Conservation (phyloP, 2,329 filamentous ascomycete genomes). For the Cytospora paraplurivora region DNA sequence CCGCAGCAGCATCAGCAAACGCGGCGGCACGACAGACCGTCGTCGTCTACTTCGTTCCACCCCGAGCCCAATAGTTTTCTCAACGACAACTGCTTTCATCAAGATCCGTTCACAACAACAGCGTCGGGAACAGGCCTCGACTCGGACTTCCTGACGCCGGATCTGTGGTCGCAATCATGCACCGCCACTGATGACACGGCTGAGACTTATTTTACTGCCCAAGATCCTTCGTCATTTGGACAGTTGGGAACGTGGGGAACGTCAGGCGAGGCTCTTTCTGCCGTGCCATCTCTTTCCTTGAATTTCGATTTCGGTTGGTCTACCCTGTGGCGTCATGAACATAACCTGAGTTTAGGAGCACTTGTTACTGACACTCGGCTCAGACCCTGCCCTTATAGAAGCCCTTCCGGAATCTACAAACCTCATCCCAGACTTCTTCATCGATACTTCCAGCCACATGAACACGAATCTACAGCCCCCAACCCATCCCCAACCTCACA, state of each 20-base stretch:
- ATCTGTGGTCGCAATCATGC: slow-evolving; percentile 16
- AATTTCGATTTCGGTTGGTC: slow-evolving; percentile 25
- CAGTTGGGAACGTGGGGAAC: slow-evolving; percentile 18
- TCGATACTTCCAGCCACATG: slow-evolving; percentile 17
- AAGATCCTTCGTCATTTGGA: slow-evolving; percentile 26
- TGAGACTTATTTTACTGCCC: slow-evolving; percentile 12
- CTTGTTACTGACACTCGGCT: neutral
- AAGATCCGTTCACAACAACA: slow-evolving; percentile 7
- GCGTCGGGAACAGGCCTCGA: slow-evolving; percentile 14
- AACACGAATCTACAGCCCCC: neutral
- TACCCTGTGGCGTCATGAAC: too few species aligned
- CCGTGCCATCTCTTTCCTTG: slow-evolving; percentile 19
- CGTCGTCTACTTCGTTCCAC: slow-evolving; percentile 30
- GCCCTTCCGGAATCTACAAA: slow-evolving; percentile 23
- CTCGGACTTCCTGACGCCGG: slow-evolving; percentile 19
- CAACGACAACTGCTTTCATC: slow-evolving; percentile 6
- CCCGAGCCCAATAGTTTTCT: slow-evolving; percentile 28
- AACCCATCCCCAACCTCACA: slow-evolving; percentile 13
- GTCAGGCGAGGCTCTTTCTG: slow-evolving; percentile 18
- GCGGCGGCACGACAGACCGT: slow-evolving; percentile 30
- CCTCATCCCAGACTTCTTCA: slow-evolving; percentile 27
- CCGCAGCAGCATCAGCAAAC: slow-evolving; percentile 31
- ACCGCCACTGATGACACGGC: slow-evolving; percentile 6
- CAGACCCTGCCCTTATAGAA: slow-evolving; percentile 28
- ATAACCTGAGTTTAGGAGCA: neutral